Evolutionary conservation across 441 rosid genomes (phyloP).

Genomic region (Theobroma grandiflorum): DNA sequence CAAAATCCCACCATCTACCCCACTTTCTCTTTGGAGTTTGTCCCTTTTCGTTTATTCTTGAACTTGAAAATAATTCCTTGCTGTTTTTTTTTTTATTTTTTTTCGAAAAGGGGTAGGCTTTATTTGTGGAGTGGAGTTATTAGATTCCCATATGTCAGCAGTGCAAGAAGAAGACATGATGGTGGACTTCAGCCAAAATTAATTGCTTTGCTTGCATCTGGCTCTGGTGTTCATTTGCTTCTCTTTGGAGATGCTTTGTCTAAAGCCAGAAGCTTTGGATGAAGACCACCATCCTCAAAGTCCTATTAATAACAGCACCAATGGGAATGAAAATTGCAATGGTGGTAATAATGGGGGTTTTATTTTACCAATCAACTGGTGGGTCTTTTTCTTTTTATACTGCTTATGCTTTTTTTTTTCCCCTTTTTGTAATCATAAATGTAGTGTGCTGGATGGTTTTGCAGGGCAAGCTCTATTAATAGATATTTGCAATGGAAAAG

Average conservation of each 20-base stretch:
- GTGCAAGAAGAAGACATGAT: constrained; percentile 5
- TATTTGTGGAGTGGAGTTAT: constrained; percentile 18
- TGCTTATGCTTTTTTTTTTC: neutral
- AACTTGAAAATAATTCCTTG: constrained; percentile 18
- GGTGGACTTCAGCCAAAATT: neutral
- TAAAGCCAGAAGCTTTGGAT: constrained; percentile 71
- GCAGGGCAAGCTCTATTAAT: constrained; percentile 76
- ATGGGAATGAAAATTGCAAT: constrained; percentile 37
- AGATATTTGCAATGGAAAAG: constrained; percentile 61
- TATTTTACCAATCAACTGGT: constrained; percentile 70
- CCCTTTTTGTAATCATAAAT: constrained; percentile 1
- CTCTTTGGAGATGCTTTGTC: constrained; percentile 63
- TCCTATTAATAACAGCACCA: constrained; percentile 17
- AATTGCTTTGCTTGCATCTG: constrained; percentile 22
- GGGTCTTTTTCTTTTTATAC: constrained; percentile 22
- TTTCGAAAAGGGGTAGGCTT: constrained; percentile 17
- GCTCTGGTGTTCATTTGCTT: neutral
- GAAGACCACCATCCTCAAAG: constrained; percentile 49
- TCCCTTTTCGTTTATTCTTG: constrained; percentile 10
- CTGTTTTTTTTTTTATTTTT: neutral
- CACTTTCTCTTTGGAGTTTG: constrained; percentile 19
- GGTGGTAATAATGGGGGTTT: constrained; percentile 46
- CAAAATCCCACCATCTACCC: constrained; percentile 11
- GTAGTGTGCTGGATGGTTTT: constrained; percentile 11
- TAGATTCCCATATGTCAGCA: constrained; percentile 15